These are phyloP conservation scores for Candida stauntonica DNA, from an alignment of 805 yeast genomes.

Conservation along the genomic window DNA sequence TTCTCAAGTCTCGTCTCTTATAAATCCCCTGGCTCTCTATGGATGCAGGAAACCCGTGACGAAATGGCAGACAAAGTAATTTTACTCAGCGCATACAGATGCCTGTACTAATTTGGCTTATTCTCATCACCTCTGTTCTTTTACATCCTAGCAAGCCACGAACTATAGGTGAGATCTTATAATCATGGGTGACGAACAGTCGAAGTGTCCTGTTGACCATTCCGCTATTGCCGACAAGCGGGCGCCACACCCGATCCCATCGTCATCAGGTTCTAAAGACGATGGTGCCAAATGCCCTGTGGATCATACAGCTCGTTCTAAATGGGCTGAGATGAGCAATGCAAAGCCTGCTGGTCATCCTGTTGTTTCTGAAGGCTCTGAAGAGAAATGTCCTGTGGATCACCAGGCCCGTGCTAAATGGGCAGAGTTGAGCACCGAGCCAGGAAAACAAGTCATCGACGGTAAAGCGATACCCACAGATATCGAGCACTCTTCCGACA, in stretches of 20 bases:
- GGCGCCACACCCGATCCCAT: constrained; percentile 21
- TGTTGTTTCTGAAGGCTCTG: constrained; percentile 16
- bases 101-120: no score
- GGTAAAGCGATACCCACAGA: constrained; percentile 18
- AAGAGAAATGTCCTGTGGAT: constrained; percentile 61
- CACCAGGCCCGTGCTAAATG: constrained; percentile 54
- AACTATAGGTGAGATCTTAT: no score
- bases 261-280: constrained; percentile 6
- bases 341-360: constrained; percentile 16
- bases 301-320: constrained; percentile 53
- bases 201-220: constrained; percentile 53
- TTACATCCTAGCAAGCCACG: no score
- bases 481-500: constrained; percentile 43
- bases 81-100: no score
- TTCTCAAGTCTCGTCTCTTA: no score
- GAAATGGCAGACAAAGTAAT: neutral
- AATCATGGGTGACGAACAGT: constrained; percentile 19
- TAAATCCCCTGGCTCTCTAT: no score
- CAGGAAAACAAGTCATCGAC: constrained; percentile 15
- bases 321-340: constrained; percentile 45
- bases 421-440: constrained; percentile 34
- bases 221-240: constrained; percentile 4
- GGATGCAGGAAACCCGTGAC: neutral
- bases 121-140: neutral
- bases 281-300: constrained; percentile 58